phyloP scores from a whole-genome alignment of 2,329 filamentous ascomycete genomes.

The Colletotrichum lupini region DNA sequence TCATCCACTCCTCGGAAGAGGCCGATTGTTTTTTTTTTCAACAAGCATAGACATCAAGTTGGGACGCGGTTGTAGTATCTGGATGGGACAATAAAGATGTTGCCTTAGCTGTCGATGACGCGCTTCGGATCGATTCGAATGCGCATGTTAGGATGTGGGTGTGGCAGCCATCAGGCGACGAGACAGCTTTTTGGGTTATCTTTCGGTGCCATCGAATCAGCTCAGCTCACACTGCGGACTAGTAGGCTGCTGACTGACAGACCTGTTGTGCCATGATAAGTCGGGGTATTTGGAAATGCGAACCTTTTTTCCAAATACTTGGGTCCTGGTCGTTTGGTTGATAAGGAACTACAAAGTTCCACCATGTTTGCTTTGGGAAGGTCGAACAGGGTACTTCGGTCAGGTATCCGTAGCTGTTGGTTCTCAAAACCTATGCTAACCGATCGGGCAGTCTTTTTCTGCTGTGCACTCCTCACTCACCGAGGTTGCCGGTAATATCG shows the following conservation, averaged over 20 bases:
- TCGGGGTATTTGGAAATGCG: slow-evolving; percentile 7
- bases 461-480: slow-evolving; percentile 4
- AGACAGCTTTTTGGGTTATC: slow-evolving; percentile 18
- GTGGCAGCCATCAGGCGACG: slow-evolving; percentile 13
- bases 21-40: not conserved
- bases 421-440: slow-evolving; percentile 27
- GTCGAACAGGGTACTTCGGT: slow-evolving; percentile 20
- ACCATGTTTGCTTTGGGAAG: slow-evolving; percentile 30
- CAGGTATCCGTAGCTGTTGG: slow-evolving; percentile 4
- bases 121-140: slow-evolving; percentile 10
- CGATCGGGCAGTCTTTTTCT: not conserved
- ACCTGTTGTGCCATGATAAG: slow-evolving; percentile 14
- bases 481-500: slow-evolving; percentile 9
- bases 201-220: slow-evolving; percentile 19
- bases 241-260: not conserved
- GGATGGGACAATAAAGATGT: not conserved
- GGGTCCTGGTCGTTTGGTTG: not conserved
- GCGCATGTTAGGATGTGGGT: not conserved
- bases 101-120: slow-evolving; percentile 17
- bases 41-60: not conserved
- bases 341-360: slow-evolving; percentile 24
- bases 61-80: not conserved
- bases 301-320: slow-evolving; percentile 16
- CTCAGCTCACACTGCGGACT: not conserved
- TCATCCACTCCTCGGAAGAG: slow-evolving; percentile 17